Evolutionary conservation across 1,284 basidiomycete species (phyloP), one percentile per base, ranked within the genome.

Genomic region (Moesziomyces parantarcticus): DNA sequence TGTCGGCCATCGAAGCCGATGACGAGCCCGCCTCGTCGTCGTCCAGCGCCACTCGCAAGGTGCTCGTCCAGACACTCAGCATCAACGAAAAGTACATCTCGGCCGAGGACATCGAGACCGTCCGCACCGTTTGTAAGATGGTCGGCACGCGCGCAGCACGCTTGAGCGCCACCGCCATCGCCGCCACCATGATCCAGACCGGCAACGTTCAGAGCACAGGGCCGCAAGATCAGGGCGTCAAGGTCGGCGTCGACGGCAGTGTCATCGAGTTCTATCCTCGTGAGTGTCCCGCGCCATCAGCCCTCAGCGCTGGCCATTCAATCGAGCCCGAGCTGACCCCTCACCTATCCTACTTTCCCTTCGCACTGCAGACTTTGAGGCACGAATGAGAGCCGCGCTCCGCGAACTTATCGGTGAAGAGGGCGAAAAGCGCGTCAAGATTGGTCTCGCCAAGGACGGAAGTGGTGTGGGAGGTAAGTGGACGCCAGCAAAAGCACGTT

Each of bases 381-480:
- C 88, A 10, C 88, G 88, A 14, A 86, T 97, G 67, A 88, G 92
- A 32, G 88, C 89, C 47, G 91, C 93, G 0, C 84, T 99, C 50
- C 86, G 88, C n/a, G 84, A 86, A 2, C 80, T 98, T 34, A 88
- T 98, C 13, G 94, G 96, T 8, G 87, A 89, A 42, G 88, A 92
- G 42, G 89, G 91, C 5, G 93, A 94, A 85, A 87, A 88, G 79
- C 86, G 89, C 39, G 89, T 97, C 8, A 88, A 90, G 65, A 92
- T 98, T 76, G 94, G 93, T 22, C 84, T 97, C 77, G 96, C 96
- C 5, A 98, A 97, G 85, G 97, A 99, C 81, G 96, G 97, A 23
- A 95, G 92, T 82, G 97, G 96, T 53, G 94, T 96, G 41, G 96
- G 96, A 81, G 93, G 93, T 94, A 84, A 85, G 91, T 83, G 18